phyloP scores from a whole-genome alignment of 2,329 filamentous ascomycete genomes.

The Alternaria conjuncta region DNA sequence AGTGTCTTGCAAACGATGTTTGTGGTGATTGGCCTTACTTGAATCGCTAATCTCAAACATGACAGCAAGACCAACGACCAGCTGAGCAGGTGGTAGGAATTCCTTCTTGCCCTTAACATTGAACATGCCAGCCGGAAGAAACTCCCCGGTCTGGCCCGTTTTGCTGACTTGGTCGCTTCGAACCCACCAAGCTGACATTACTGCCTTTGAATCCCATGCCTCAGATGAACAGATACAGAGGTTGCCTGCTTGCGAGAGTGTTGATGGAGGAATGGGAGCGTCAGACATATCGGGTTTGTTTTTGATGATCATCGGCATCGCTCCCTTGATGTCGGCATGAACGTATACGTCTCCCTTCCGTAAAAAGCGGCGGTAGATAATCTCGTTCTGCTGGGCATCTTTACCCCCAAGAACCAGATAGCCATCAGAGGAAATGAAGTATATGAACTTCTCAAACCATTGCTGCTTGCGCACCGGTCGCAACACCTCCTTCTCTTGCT shows the following conservation, averaged over 20 bases:
- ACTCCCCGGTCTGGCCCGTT: slow-evolving; percentile 78
- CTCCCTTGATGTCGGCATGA: slow-evolving; percentile 86
- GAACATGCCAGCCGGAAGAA: slow-evolving; percentile 78
- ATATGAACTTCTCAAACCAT: slow-evolving; percentile 98
- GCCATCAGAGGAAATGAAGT: slow-evolving; percentile 94
- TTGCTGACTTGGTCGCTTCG: slow-evolving; percentile 90
- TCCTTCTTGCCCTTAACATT: slow-evolving; percentile 87
- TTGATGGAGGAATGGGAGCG: slow-evolving; percentile 88
- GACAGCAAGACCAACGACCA: slow-evolving; percentile 85
- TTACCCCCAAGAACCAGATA: slow-evolving; percentile 90
- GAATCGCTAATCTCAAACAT: slow-evolving; percentile 89
- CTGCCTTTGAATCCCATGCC: slow-evolving; percentile 95
- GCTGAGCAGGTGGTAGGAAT: slow-evolving; percentile 83
- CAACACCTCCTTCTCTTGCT: slow-evolving; percentile 88
- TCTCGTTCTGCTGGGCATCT: slow-evolving; percentile 88
- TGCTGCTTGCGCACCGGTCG: slow-evolving; percentile 81
- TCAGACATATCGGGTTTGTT: slow-evolving; percentile 80
- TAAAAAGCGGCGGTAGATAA: slow-evolving; percentile 85
- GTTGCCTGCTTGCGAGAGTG: slow-evolving; percentile 86
- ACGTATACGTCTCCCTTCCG: slow-evolving; percentile 91
- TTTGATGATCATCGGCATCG: slow-evolving; percentile 86
- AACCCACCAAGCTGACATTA: slow-evolving; percentile 97
- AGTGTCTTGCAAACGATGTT: slow-evolving; percentile 68
- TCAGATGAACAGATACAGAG: slow-evolving; percentile 83
- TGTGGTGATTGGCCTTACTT: slow-evolving; percentile 80